phyloP scores from a whole-genome alignment of 768 basidiomycete species.

The Kwoniella dejecticola region DNA sequence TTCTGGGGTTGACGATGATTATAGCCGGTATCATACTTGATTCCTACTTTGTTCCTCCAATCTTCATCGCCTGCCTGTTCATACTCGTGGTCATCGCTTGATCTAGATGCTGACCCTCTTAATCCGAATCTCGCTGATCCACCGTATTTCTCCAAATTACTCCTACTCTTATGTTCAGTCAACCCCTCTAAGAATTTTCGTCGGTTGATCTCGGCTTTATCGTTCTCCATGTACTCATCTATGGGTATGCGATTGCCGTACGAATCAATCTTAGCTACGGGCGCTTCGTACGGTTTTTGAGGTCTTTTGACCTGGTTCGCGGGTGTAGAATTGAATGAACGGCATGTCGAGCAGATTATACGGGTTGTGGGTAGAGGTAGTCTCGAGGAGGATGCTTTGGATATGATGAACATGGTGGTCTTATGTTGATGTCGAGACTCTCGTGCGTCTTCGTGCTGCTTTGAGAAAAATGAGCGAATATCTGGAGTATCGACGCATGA shows the following conservation, averaged over 20 bases:
- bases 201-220: not conserved
- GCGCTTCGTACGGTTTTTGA: constrained; percentile 21
- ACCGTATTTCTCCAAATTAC: constrained; percentile 15
- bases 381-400: constrained; percentile 11
- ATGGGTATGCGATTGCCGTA: constrained; percentile 14
- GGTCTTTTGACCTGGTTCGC: constrained; percentile 14
- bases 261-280: constrained; percentile 12
- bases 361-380: not conserved
- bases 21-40: not conserved
- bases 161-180: not conserved
- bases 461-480: no score
- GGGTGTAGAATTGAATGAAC: constrained; percentile 3
- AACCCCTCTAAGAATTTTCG: constrained; percentile 8
- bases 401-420: constrained; percentile 5
- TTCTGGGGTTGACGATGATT: not conserved
- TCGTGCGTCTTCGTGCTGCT: no score
- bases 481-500: no score
- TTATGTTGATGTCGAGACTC: no score
- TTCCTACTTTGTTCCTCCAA: constrained; percentile 12
- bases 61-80: not conserved
- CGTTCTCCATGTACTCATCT: not conserved
- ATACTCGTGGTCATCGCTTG: not conserved
- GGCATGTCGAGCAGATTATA: not conserved
- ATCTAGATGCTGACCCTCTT: not conserved
- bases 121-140: constrained; percentile 3